Evolutionary conservation across 2,329 filamentous ascomycete species (phyloP).

Genomic region (Fusarium sp.): DNA sequence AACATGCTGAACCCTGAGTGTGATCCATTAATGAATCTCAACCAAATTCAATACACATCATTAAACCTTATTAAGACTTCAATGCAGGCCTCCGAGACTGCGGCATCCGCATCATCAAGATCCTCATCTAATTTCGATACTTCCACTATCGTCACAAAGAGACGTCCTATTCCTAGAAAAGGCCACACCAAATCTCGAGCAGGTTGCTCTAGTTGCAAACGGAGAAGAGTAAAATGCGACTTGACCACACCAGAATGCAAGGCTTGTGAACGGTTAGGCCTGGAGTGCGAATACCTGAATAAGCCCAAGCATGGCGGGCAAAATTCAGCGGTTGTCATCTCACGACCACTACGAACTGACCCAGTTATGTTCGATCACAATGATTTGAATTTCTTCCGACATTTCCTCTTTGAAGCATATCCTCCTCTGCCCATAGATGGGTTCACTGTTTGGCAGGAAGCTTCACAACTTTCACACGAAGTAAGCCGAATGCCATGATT

Average conservation of each 20-base stretch:
- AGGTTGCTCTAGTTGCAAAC: slow-evolving; percentile 52
- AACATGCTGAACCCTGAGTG: background rate
- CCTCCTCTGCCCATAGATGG: slow-evolving; percentile 55
- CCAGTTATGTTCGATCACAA: slow-evolving; percentile 53
- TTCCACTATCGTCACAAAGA: slow-evolving; percentile 26
- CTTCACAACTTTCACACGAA: slow-evolving; percentile 54
- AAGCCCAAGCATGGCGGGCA: background rate
- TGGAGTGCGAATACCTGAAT: slow-evolving; percentile 52
- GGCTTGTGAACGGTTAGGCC: slow-evolving; percentile 52
- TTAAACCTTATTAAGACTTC: background rate
- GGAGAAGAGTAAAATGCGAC: slow-evolving; percentile 60
- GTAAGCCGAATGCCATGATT: slow-evolving; percentile 40
- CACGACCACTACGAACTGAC: slow-evolving; percentile 36
- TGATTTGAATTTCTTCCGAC: slow-evolving; percentile 66
- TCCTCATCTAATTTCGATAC: background rate
- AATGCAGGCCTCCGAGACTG: background rate
- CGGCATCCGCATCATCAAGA: slow-evolving; percentile 7
- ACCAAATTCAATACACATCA: background rate
- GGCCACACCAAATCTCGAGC: slow-evolving; percentile 53
- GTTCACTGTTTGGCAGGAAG: slow-evolving; percentile 53
- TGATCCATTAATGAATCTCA: background rate
- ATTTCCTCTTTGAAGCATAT: slow-evolving; percentile 62
- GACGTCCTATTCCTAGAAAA: slow-evolving; percentile 51
- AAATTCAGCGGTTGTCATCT: slow-evolving; percentile 3
- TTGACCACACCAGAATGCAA: slow-evolving; percentile 53